Evolutionary conservation across 1,284 basidiomycete species (phyloP).

Genomic region (Moesziomyces sp.): DNA sequence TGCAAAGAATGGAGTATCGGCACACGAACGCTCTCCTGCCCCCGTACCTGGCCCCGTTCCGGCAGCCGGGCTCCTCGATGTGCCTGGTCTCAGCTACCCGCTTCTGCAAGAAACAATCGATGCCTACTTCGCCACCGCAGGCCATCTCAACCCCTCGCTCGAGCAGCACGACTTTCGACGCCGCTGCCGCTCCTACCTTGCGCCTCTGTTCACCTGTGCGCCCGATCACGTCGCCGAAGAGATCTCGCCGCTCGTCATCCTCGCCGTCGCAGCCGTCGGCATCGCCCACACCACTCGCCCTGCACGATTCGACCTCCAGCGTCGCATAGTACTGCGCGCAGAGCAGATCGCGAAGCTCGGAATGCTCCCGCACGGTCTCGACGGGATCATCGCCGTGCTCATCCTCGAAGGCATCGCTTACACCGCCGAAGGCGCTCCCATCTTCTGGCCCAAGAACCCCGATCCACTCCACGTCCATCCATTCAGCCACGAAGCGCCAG

Average conservation of each 20-base stretch:
- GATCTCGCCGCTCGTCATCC: neutral
- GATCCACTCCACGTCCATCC: neutral
- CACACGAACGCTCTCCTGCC: no score
- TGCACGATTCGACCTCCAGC: neutral
- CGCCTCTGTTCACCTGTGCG: neutral
- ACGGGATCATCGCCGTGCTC: neutral
- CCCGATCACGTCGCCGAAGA: neutral
- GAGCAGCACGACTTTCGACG: neutral
- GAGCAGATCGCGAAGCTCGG: neutral
- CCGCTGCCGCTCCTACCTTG: neutral
- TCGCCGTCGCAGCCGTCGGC: neutral
- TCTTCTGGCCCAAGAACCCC: neutral
- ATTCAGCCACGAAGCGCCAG: neutral
- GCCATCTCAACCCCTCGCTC: neutral
- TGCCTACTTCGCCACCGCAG: neutral
- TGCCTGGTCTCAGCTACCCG: neutral
- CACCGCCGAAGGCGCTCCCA: neutral
- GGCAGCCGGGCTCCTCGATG: neutral
- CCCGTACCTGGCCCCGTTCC: neutral
- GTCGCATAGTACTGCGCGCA: neutral
- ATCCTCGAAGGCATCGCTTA: neutral
- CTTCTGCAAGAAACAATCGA: neutral
- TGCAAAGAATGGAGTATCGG: no score
- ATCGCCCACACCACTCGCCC: neutral
- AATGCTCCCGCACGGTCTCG: neutral